Evolutionary conservation across 768 basidiomycete species (phyloP).

Genomic region (Trametopsis cervina): DNA sequence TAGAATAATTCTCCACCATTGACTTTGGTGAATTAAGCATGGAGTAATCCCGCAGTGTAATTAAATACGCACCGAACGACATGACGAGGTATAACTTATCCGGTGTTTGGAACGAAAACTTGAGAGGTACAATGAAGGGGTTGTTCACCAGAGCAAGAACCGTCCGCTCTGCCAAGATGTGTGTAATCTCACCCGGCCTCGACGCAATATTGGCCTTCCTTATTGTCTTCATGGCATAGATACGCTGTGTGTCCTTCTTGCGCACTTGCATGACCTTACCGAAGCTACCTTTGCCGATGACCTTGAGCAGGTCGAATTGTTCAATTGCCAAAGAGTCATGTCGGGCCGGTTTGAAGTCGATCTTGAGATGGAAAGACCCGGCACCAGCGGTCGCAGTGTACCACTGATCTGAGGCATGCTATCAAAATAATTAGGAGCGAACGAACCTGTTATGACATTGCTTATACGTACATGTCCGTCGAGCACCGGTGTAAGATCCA

Average conservation of each 20-base stretch:
- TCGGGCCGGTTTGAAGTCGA: conserved; percentile 85
- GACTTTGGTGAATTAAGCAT: conserved; percentile 37
- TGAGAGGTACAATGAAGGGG: conserved; percentile 98
- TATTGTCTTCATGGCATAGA: conserved; percentile 98
- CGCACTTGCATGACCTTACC: conserved; percentile 99
- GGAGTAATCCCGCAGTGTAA: not conserved
- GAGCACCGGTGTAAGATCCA: conserved; percentile 80
- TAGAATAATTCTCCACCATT: conserved; percentile 98
- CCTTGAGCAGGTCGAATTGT: conserved; percentile 92
- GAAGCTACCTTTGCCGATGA: conserved; percentile 96
- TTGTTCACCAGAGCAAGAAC: conserved; percentile 97
- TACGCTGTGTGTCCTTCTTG: conserved; percentile 96
- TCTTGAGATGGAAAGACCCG: conserved; percentile 93
- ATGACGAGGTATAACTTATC: conserved; percentile 97
- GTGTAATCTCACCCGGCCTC: conserved; percentile 93
- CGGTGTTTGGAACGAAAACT: conserved; percentile 97
- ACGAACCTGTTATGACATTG: conserved; percentile 1
- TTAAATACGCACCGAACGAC: conserved; percentile 69
- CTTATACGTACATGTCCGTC: conserved; percentile 58
- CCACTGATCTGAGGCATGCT: conserved; percentile 90
- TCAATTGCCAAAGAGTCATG: conserved; percentile 90
- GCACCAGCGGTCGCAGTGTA: conserved; percentile 75
- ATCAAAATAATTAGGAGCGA: too few relatives aligned
- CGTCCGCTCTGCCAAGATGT: conserved; percentile 94
- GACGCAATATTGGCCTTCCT: conserved; percentile 97